These are phyloP conservation scores for Colletotrichum cereale DNA, from an alignment of 2,329 filamentous ascomycete species.

Conservation along the genomic window DNA sequence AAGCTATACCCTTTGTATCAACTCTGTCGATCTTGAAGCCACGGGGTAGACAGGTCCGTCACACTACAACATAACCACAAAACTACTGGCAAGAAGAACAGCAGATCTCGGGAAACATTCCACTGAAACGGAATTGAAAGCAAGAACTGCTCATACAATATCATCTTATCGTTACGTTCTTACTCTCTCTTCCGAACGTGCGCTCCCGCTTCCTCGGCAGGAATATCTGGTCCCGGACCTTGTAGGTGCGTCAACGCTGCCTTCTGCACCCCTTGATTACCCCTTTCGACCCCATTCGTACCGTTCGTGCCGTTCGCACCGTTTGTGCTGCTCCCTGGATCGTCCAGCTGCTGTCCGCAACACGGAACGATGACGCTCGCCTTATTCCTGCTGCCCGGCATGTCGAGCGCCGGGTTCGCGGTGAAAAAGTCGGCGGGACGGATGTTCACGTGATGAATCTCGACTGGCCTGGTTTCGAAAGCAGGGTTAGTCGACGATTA, in stretches of 20 bases:
- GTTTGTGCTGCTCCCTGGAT: not conserved
- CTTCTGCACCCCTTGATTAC: constrained; percentile 27
- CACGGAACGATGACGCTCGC: constrained; percentile 57
- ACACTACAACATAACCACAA: too few species aligned
- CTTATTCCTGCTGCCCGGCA: constrained; percentile 54
- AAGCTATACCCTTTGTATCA: too few species aligned
- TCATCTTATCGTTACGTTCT: not conserved
- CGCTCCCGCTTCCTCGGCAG: constrained; percentile 42
- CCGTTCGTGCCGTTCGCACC: not conserved
- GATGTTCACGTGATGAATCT: constrained; percentile 61
- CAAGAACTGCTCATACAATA: rapidly evolving
- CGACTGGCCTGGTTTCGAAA: constrained; percentile 55
- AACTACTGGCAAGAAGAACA: too few species aligned
- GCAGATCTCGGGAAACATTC: too few species aligned
- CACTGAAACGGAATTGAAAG: too few species aligned
- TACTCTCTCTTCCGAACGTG: constrained; percentile 24
- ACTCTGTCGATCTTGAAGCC: too few species aligned
- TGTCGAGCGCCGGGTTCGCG: constrained; percentile 60
- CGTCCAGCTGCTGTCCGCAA: constrained; percentile 43
- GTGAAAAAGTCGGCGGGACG: constrained; percentile 61
- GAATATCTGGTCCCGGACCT: constrained; percentile 46
- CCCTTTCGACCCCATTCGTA: constrained; percentile 3
- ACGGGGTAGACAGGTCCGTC: too few species aligned
- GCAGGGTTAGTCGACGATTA: not conserved
- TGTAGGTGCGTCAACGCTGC: constrained; percentile 51